Evolutionary conservation across 768 basidiomycete genomes (phyloP), one percentile per base, ranked within the genome.

Genomic region (Rhodotorula graminis): DNA sequence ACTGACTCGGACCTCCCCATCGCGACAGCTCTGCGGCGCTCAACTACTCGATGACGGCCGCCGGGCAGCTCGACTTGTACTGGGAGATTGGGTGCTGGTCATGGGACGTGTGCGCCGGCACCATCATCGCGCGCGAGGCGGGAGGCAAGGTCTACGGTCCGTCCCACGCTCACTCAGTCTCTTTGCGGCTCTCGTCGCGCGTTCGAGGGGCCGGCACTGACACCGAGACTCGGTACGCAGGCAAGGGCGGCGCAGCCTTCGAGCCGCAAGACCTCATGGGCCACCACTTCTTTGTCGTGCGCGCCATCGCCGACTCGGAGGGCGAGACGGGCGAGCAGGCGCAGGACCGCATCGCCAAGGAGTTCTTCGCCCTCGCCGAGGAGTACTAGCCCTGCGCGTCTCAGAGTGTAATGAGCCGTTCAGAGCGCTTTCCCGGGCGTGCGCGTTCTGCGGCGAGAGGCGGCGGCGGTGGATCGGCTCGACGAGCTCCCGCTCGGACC

Each of bases 81-180:
- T 90, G 89, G 89, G 90, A 92, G 80, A 89, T 93, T 72, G 92
- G 92, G 33, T 87, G 86, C 79, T 86, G 86, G 87, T 74, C 67
- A 23, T 77, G 77, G 70, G 75, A 78, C 59, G 73, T 72, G 9
- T 77, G 87, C 84, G 93, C 95, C 6, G 95, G 93, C 0, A 88
- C 91, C 21, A 88, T 95, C 76, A 94, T 98, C 71, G 89, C 91
- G 0, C 86, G 91, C 72, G 95, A 95, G 80, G 90, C 94, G 0
- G 95, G 95, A 11, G 87, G 89, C 23, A 82, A 88, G 19, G 87
- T 91, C 44, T 88, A 89, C 27, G 92, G 91, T 47, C 21, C 65
- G 59, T 61, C 66, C 8, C 70, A 8, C 9, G 8, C 65, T 19
- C 76, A 21, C 25, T 44, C 27, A 15, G 25, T 33, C 23, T 8